Evolutionary conservation across 2,329 filamentous ascomycete genomes (phyloP).

Genomic region (Metarhizium album): DNA sequence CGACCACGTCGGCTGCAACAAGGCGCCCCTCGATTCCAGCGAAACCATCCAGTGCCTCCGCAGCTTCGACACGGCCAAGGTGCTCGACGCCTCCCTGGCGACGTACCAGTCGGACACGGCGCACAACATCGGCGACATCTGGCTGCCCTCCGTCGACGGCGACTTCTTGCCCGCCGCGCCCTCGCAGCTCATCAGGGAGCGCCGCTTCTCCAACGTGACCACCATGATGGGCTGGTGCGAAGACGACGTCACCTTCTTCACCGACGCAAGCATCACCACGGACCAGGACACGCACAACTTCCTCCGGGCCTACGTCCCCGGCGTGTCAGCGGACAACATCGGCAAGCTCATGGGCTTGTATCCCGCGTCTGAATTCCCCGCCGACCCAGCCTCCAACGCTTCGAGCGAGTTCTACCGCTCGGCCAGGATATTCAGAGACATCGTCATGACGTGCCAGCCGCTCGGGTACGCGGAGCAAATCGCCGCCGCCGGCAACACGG

Average conservation of each 20-base stretch:
- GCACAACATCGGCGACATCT: conserved; percentile 40
- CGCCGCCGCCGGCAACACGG: conserved; percentile 23
- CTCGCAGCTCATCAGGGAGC: conserved; percentile 41
- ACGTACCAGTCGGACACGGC: conserved; percentile 29
- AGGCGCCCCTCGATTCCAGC: conserved; percentile 26
- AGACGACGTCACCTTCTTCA: conserved; percentile 33
- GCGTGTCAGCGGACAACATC: conserved; percentile 22
- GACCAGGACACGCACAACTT: conserved; percentile 27
- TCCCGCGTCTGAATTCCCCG: conserved; percentile 33
- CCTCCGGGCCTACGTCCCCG: conserved; percentile 27
- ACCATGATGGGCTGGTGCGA: conserved; percentile 47
- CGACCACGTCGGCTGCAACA: conserved; percentile 31
- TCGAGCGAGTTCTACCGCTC: conserved; percentile 38
- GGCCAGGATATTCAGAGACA: conserved; percentile 38
- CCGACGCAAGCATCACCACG: conserved; percentile 27
- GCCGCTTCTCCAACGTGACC: conserved; percentile 52
- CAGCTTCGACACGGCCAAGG: conserved; percentile 26
- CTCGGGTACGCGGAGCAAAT: conserved; percentile 30
- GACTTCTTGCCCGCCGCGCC: conserved; percentile 29
- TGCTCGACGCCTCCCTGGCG: conserved; percentile 32
- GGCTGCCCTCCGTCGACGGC: conserved; percentile 34
- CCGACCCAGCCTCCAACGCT: conserved; percentile 25
- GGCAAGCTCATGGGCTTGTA: conserved; percentile 37
- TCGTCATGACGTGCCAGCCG: conserved; percentile 38
- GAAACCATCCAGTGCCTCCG: conserved; percentile 37